These are phyloP conservation scores for Hexamita inflata DNA, from an alignment of 208 protist genomes.

Conservation along the genomic window DNA sequence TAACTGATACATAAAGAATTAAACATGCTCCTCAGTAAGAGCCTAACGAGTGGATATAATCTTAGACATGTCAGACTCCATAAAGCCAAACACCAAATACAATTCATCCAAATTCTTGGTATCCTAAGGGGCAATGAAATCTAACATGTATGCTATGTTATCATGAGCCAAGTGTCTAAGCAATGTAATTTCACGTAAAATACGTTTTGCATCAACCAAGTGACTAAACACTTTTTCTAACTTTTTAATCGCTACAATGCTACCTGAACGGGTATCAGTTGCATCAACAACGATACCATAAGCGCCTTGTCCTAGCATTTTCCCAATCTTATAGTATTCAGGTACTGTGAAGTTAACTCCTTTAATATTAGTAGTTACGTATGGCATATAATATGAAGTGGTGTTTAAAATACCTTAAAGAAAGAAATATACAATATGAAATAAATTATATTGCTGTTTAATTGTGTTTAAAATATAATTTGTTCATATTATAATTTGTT, in stretches of 20 bases:
- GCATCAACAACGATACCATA: slow-evolving; percentile 29
- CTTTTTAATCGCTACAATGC: slow-evolving; percentile 88
- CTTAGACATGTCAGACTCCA: slow-evolving; percentile 86
- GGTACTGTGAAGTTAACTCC: slow-evolving; percentile 24
- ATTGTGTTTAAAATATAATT: no score
- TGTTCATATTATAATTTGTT: no score
- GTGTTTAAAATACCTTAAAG: no score
- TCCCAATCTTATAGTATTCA: slow-evolving; percentile 13
- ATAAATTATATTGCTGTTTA: no score
- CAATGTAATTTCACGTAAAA: slow-evolving; percentile 82
- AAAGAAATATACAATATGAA: no score
- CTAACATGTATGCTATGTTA: slow-evolving; percentile 51
- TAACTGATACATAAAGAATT: slow-evolving; percentile 93
- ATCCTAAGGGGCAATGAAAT: slow-evolving; percentile 23
- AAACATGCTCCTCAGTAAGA: slow-evolving; percentile 81
- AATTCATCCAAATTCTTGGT: slow-evolving; percentile 43
- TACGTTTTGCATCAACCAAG: slow-evolving; percentile 74
- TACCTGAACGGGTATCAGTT: not conserved
- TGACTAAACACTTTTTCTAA: slow-evolving; percentile 75
- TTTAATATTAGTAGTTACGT: no score
- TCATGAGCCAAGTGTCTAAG: slow-evolving; percentile 72
- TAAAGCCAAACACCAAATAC: slow-evolving; percentile 50
- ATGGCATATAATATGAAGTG: no score
- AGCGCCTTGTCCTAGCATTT: slow-evolving; percentile 5
- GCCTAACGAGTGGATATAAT: slow-evolving; percentile 70